phyloP scores from a whole-genome alignment of 1,284 basidiomycete genomes.

The Ganoderma leucocontextum region DNA sequence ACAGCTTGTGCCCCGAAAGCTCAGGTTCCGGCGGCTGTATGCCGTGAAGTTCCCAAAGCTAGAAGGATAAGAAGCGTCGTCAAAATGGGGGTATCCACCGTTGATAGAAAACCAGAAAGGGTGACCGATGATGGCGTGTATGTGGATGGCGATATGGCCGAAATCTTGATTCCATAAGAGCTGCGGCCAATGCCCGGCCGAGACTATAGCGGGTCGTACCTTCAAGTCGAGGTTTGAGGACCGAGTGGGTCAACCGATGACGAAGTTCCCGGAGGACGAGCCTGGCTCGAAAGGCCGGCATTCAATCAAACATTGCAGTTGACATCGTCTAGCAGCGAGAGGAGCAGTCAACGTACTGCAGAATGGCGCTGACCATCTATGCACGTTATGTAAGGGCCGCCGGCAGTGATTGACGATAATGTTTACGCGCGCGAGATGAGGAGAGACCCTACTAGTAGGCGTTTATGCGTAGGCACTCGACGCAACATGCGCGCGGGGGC shows the following conservation, averaged over 20 bases:
- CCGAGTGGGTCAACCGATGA: not conserved
- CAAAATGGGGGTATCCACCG: not conserved
- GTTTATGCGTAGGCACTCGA: not conserved
- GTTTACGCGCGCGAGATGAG: not conserved
- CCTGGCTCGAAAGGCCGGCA: not conserved
- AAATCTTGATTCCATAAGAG: not conserved
- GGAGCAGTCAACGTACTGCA: not conserved
- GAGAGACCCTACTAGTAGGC: not conserved
- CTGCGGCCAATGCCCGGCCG: not conserved
- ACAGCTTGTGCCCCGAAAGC: not conserved
- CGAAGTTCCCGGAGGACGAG: not conserved
- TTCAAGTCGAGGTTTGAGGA: too few species aligned
- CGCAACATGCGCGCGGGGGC: not conserved
- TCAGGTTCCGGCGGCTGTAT: not conserved
- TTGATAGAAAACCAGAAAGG: slow-evolving; percentile 6
- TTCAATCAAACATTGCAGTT: not conserved
- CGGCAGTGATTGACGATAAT: not conserved
- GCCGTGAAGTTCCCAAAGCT: slow-evolving; percentile 4
- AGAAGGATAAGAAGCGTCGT: not conserved
- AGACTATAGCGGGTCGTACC: not conserved
- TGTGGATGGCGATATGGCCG: not conserved
- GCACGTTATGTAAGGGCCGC: not conserved
- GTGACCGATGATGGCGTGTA: slow-evolving; percentile 7
- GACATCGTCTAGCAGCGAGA: slow-evolving; percentile 2
- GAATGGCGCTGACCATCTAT: not conserved